Evolutionary conservation across 148 eudicot genomes (phyloP).

Genomic region (Heliamphora exappendiculata): DNA sequence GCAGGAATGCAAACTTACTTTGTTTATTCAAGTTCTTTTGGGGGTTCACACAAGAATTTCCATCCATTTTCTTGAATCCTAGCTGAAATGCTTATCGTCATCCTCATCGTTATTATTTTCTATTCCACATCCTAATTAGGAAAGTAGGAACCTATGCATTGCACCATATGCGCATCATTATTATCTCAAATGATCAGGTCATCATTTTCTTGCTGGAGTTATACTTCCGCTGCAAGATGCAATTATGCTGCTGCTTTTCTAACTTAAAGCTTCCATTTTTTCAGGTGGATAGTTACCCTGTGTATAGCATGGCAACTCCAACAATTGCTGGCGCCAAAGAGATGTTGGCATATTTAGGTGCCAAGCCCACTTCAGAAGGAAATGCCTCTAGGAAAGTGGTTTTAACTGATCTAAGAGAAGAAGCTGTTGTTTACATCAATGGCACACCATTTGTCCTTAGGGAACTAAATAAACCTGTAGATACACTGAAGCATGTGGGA

Average conservation of each 20-base stretch:
- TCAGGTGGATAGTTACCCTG: conserved; percentile 90
- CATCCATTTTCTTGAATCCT: neutral
- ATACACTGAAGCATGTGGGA: conserved; percentile 89
- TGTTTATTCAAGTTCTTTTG: neutral
- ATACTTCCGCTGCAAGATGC: neutral
- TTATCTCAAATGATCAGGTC: too few relatives aligned
- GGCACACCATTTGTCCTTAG: conserved; percentile 88
- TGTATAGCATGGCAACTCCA: conserved; percentile 97
- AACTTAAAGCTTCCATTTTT: neutral
- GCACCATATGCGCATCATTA: neutral
- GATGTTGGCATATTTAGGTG: conserved; percentile 72
- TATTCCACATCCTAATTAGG: neutral
- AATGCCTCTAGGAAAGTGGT: conserved; percentile 45
- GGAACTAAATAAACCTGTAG: conserved; percentile 84
- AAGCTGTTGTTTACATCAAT: conserved; percentile 87
- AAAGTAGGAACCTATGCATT: neutral
- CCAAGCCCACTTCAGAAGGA: conserved; percentile 40
- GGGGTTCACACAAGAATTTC: too few relatives aligned
- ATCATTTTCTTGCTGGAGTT: conserved; percentile 1
- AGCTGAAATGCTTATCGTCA: neutral
- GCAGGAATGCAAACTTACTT: neutral
- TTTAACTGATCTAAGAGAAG: conserved; percentile 85
- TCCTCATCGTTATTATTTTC: neutral
- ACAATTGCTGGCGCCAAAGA: conserved; percentile 79
- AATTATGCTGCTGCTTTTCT: neutral